A percentile compares a stretch with the other conserved stretches of the same genome.
These are phyloP conservation scores for Tuber microsphaerosporum DNA, from an alignment of 495 filamentous ascomycete genomes.

Conservation along the genomic window DNA sequence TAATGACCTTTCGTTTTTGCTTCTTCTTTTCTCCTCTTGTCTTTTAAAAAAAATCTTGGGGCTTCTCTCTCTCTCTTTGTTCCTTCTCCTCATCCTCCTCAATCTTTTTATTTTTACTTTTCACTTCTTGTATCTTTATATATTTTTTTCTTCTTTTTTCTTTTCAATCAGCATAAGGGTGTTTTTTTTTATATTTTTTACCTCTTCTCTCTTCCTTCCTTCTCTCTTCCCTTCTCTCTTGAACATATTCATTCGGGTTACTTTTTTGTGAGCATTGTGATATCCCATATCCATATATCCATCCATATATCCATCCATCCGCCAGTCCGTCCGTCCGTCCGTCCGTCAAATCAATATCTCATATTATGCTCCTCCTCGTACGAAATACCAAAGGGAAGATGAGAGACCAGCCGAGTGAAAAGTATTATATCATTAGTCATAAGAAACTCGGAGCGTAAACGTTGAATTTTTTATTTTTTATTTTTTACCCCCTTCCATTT, in stretches of 20 bases:
- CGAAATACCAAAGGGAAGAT: too few relatives aligned
- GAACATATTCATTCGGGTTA: background rate
- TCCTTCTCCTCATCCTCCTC: background rate
- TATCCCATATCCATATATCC: background rate
- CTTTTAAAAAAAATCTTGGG: background rate
- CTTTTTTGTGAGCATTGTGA: background rate
- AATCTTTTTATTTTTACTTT: background rate
- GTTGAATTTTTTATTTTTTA: background rate
- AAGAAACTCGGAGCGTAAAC: background rate
- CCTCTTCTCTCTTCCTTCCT: background rate
- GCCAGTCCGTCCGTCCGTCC: too few relatives aligned
- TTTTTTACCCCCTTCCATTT: background rate
- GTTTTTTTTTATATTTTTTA: background rate
- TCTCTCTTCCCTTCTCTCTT: background rate
- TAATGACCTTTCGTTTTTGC: background rate
- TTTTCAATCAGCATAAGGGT: background rate
- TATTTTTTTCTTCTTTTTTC: background rate
- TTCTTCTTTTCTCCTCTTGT: background rate
- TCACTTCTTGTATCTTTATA: slow-evolving; percentile 1
- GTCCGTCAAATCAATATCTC: too few relatives aligned
- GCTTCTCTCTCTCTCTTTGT: background rate
- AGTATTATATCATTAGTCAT: background rate
- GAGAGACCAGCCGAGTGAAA: background rate
- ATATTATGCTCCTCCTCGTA: too few relatives aligned
- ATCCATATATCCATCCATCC: too few relatives aligned